Evolutionary conservation across 805 yeast genomes (phyloP).

Genomic region (Aciculoconidium aculeatum): DNA sequence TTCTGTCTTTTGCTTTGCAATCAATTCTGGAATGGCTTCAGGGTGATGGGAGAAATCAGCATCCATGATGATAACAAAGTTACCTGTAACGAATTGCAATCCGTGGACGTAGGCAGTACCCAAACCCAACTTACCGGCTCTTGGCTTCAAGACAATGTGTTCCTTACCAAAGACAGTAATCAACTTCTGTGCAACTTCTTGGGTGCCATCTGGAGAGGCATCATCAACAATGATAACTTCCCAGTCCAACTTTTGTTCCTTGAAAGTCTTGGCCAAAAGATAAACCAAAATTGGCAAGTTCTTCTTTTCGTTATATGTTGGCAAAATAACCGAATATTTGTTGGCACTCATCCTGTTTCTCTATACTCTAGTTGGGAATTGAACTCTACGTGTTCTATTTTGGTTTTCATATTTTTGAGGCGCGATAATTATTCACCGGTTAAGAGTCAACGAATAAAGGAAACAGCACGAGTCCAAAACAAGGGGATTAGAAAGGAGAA

Average conservation of each 20-base stretch:
- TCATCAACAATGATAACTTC: slow-evolving; percentile 76
- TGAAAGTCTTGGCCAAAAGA: slow-evolving; percentile 63
- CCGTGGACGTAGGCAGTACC: slow-evolving; percentile 83
- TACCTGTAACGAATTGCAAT: slow-evolving; percentile 62
- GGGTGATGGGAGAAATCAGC: slow-evolving; percentile 84
- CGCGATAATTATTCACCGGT: no score
- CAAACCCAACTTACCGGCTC: slow-evolving; percentile 73
- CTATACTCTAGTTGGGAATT: no score
- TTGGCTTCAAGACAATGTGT: slow-evolving; percentile 59
- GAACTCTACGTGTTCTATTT: no score
- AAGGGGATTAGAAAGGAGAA: no score
- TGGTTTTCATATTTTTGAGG: no score
- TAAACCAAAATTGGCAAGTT: slow-evolving; percentile 62
- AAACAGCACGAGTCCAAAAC: no score
- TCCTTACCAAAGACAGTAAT: slow-evolving; percentile 52
- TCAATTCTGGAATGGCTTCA: slow-evolving; percentile 70
- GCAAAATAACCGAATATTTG: slow-evolving; percentile 70
- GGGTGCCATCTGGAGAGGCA: slow-evolving; percentile 79
- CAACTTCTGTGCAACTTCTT: slow-evolving; percentile 59
- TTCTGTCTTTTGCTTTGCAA: slow-evolving; percentile 50
- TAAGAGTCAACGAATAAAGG: no score
- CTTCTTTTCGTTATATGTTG: slow-evolving; percentile 71
- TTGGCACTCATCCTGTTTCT: slow-evolving; percentile 19
- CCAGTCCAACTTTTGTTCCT: slow-evolving; percentile 56
- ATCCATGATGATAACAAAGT: slow-evolving; percentile 76